Percentiles rank a stretch among this genome's conserved stretches.
phyloP scores from a whole-genome alignment of 2,329 filamentous ascomycete genomes.

The Karstenula rhodostoma region DNA sequence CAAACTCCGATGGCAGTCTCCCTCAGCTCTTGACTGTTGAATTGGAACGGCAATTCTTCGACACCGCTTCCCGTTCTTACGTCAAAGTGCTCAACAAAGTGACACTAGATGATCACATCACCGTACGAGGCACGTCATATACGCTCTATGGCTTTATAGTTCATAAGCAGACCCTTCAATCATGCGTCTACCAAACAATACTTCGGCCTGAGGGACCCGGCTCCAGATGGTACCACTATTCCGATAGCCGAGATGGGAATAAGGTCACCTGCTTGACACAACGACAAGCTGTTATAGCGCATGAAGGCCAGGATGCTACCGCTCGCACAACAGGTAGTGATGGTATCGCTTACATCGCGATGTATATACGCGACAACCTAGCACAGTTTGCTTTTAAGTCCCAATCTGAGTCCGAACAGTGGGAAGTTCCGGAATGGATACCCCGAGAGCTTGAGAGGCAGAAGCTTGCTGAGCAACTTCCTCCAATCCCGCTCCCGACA shows the following conservation, averaged over 20 bases:
- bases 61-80: constrained; percentile 63
- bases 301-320: constrained; percentile 56
- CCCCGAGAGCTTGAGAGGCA: constrained; percentile 36
- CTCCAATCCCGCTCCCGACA: constrained; percentile 22
- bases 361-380: constrained; percentile 64
- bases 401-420: constrained; percentile 55
- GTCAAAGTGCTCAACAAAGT: constrained; percentile 65
- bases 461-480: constrained; percentile 23
- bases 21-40: constrained; percentile 64
- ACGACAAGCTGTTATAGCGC: constrained; percentile 61
- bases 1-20: constrained; percentile 36
- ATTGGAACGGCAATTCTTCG: constrained; percentile 65
- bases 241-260: constrained; percentile 62
- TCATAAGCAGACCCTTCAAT: constrained; percentile 66
- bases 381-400: constrained; percentile 49
- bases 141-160: constrained; percentile 68
- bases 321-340: constrained; percentile 53
- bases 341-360: constrained; percentile 62
- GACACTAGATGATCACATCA: constrained; percentile 63
- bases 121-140: constrained; percentile 59
- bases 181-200: constrained; percentile 67
- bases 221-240: constrained; percentile 67
- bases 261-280: constrained; percentile 65
- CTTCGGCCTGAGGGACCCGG: constrained; percentile 65
- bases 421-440: constrained; percentile 56